These are phyloP conservation scores for Starmerella floricola DNA, from an alignment of 805 yeast genomes.

Conservation along the genomic window DNA sequence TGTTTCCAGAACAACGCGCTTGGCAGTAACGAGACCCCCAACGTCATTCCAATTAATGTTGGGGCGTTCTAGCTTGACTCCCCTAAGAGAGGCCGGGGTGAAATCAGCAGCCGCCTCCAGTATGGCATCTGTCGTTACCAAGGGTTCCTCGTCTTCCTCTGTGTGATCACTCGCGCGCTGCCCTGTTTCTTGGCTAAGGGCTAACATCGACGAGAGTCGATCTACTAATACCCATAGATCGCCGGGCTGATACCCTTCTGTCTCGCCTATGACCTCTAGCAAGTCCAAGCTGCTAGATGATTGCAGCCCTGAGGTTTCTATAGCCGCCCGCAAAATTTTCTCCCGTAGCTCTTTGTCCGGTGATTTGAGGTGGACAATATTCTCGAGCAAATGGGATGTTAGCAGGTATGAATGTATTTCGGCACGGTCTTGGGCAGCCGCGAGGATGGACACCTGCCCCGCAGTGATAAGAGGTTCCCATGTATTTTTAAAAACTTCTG, in stretches of 20 bases:
- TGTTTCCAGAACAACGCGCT: conserved; percentile 66
- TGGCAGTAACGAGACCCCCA: conserved; percentile 76
- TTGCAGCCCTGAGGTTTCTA: conserved; percentile 26
- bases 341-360: conserved; percentile 57
- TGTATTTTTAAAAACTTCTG: conserved; percentile 45
- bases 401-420: conserved; percentile 48
- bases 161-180: background rate
- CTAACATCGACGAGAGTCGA: conserved; percentile 31
- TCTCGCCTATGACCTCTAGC: conserved; percentile 44
- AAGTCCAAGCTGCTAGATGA: conserved; percentile 29
- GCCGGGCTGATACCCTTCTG: conserved; percentile 82
- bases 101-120: conserved; percentile 51
- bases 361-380: conserved; percentile 45
- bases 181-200: conserved; percentile 3
- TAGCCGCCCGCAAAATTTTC: conserved; percentile 35
- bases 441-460: conserved; percentile 44
- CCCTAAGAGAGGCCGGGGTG: conserved; percentile 71
- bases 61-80: conserved; percentile 74
- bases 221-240: conserved; percentile 65
- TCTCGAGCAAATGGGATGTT: conserved; percentile 60
- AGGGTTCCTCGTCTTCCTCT: background rate
- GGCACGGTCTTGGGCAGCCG: conserved; percentile 54
- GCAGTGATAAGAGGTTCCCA: conserved; percentile 32
- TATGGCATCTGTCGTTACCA: conserved; percentile 31
- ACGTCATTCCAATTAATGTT: conserved; percentile 71